Percentiles rank a stretch among this genome's conserved stretches.
These are phyloP conservation scores for Penicillium sp. DNA, from an alignment of 2,329 filamentous ascomycete genomes.

Conservation along the genomic window DNA sequence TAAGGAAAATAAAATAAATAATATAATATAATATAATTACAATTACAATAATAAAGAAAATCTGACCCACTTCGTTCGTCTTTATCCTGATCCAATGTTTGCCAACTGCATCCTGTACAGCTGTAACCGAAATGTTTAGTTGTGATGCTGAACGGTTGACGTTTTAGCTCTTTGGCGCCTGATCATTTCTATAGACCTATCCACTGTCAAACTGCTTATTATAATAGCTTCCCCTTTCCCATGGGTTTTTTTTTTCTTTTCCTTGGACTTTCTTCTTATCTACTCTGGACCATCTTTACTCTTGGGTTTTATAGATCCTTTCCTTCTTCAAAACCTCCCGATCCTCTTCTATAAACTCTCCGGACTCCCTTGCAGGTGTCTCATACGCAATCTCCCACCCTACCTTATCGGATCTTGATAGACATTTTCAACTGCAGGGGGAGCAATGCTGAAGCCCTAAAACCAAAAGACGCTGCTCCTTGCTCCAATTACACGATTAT, in stretches of 20 bases:
- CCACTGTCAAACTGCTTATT: slow-evolving; percentile 29
- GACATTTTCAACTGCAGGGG: slow-evolving; percentile 25
- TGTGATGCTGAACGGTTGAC: slow-evolving; percentile 33
- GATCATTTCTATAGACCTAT: slow-evolving; percentile 36
- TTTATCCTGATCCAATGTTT: slow-evolving; percentile 36
- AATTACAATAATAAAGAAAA: slow-evolving; percentile 12
- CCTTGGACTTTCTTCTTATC: slow-evolving; percentile 13
- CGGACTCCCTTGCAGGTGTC: slow-evolving; percentile 25
- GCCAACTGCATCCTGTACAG: slow-evolving; percentile 38
- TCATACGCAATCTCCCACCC: slow-evolving; percentile 17
- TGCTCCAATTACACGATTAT: slow-evolving; percentile 26
- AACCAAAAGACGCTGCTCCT: slow-evolving; percentile 20
- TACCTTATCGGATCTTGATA: slow-evolving; percentile 20
- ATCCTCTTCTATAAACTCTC: background rate
- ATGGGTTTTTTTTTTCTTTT: slow-evolving; percentile 1
- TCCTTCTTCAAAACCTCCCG: slow-evolving; percentile 13
- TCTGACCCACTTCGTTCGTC: slow-evolving; percentile 26
- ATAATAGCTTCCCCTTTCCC: slow-evolving; percentile 31
- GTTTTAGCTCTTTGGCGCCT: slow-evolving; percentile 30
- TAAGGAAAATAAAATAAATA: no score
- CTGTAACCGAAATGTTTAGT: slow-evolving; percentile 35
- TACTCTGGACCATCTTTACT: slow-evolving; percentile 10
- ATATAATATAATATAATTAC: background rate
- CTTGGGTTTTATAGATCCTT: slow-evolving; percentile 26
- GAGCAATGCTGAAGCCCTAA: slow-evolving; percentile 31